These are phyloP conservation scores for Gamarada debralockiae DNA, from an alignment of 495 filamentous ascomycete genomes.

Conservation along the genomic window DNA sequence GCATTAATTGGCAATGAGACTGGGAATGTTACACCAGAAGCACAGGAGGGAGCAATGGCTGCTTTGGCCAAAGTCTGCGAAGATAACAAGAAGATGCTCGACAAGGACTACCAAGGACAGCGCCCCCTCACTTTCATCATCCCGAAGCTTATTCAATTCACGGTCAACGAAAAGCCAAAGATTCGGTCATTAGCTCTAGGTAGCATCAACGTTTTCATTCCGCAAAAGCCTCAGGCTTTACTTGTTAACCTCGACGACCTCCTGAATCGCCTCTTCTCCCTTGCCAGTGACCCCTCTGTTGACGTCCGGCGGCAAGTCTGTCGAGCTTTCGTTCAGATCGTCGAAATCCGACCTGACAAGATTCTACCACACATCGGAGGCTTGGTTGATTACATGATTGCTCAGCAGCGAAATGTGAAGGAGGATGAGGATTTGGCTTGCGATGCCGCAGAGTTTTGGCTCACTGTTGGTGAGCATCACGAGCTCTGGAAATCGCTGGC, in stretches of 20 bases:
- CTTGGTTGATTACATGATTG: conserved; percentile 87
- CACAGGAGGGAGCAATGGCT: conserved; percentile 91
- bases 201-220: conserved; percentile 87
- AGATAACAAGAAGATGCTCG: conserved; percentile 84
- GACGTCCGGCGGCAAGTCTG: conserved; percentile 90
- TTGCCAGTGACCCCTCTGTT: conserved; percentile 67
- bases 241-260: conserved; percentile 73
- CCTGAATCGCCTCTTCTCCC: conserved; percentile 73
- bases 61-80: conserved; percentile 94
- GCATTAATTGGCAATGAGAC: conserved; percentile 67
- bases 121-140: conserved; percentile 84
- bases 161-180: conserved; percentile 64
- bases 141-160: conserved; percentile 87
- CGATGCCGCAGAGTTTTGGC: conserved; percentile 97
- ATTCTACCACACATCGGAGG: conserved; percentile 84
- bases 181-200: conserved; percentile 76
- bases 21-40: conserved; percentile 60
- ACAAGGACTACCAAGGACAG: conserved; percentile 81
- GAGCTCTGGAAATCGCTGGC: conserved; percentile 66
- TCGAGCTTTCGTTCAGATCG: conserved; percentile 85
- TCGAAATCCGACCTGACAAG: conserved; percentile 87
- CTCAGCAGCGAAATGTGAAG: conserved; percentile 69
- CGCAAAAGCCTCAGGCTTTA: conserved; percentile 72
- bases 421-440: conserved; percentile 89
- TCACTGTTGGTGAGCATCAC: conserved; percentile 85